Conservation (phyloP, 371 early-diverging fungal genomes). For the Zopfochytrium polystomum region DNA sequence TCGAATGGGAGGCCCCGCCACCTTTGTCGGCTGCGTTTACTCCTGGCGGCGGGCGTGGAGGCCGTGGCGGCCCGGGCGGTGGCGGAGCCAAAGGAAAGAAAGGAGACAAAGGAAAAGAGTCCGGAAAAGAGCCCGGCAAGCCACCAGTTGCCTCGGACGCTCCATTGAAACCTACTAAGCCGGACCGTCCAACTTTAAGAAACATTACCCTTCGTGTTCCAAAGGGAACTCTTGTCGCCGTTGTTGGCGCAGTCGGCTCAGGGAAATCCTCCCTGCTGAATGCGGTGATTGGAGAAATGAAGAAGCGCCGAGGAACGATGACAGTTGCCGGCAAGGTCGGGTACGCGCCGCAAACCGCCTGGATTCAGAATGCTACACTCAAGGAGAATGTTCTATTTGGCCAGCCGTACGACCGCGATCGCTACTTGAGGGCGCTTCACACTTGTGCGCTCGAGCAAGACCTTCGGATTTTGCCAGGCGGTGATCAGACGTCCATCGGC, state of each 20-base stretch:
- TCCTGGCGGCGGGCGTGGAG: constrained; percentile 3
- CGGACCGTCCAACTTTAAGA: constrained; percentile 17
- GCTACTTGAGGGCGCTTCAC: constrained; percentile 39
- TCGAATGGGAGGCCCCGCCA: constrained; percentile 57
- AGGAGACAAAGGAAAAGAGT: constrained; percentile 29
- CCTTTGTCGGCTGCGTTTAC: not conserved
- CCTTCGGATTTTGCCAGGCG: constrained; percentile 42
- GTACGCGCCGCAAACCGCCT: constrained; percentile 53
- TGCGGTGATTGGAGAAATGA: constrained; percentile 60
- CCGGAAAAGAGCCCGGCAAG: constrained; percentile 6
- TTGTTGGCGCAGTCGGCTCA: constrained; percentile 59
- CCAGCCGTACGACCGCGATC: constrained; percentile 29
- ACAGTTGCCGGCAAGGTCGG: constrained; percentile 41
- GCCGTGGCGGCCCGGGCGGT: constrained; percentile 10
- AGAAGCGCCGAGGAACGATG: constrained; percentile 33
- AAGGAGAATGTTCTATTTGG: constrained; percentile 47
- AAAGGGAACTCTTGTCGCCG: constrained; percentile 49
- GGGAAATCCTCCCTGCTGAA: constrained; percentile 59
- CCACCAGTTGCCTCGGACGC: not conserved
- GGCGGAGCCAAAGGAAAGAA: constrained; percentile 2
- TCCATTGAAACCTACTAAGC: not conserved
- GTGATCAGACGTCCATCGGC: constrained; percentile 44
- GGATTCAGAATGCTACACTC: too few species aligned
- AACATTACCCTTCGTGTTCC: constrained; percentile 42
- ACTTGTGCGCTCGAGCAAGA: constrained; percentile 45